Evolutionary conservation across 768 basidiomycete genomes (phyloP).

Genomic region (Leccinum uliginosum): DNA sequence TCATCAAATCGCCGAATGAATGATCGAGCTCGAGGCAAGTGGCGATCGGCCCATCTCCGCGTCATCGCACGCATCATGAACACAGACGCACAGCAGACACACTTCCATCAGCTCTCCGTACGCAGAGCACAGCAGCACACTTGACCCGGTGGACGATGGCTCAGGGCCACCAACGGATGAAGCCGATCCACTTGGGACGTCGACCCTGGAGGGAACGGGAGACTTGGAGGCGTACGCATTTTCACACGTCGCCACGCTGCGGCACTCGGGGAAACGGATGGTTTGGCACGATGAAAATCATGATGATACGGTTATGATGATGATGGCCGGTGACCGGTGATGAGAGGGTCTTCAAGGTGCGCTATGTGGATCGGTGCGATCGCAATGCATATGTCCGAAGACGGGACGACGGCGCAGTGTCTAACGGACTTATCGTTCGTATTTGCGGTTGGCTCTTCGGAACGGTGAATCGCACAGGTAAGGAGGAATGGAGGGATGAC

Average conservation of each 20-base stretch:
- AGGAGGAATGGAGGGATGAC: neutral
- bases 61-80: neutral
- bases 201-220: neutral
- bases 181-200: neutral
- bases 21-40: neutral
- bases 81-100: neutral
- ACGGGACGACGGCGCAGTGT: neutral
- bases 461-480: neutral
- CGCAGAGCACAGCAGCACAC: neutral
- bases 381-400: neutral
- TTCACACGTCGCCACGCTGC: neutral
- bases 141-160: neutral
- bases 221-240: neutral
- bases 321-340: neutral
- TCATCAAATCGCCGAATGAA: neutral
- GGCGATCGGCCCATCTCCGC: neutral
- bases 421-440: neutral
- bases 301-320: neutral
- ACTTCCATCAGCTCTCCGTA: too few relatives aligned
- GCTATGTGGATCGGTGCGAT: neutral
- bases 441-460: neutral
- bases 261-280: neutral
- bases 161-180: neutral
- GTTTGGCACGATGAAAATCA: neutral
- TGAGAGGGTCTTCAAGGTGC: neutral